Evolutionary conservation across 768 basidiomycete genomes (phyloP).

Genomic region (Auriscalpium microsporum): DNA sequence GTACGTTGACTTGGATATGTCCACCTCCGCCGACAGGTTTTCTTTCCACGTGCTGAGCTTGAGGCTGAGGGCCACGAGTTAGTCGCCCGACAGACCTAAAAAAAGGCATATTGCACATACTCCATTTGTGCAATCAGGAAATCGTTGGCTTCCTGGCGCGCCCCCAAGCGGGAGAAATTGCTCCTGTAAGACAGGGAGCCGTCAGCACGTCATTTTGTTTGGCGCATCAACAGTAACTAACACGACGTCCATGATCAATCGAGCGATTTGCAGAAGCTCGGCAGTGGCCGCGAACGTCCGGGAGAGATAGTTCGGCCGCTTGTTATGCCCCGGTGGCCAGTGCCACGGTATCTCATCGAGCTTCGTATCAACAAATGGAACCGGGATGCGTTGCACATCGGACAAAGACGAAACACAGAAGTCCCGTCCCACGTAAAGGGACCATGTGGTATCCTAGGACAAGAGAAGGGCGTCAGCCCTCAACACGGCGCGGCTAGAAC

Average conservation of each 20-base stretch:
- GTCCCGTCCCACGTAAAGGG: slow-evolving; percentile 56
- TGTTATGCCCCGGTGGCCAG: slow-evolving; percentile 29
- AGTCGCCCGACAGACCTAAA: background rate
- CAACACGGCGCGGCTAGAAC: background rate
- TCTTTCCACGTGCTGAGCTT: slow-evolving; percentile 15
- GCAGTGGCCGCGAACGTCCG: slow-evolving; percentile 13
- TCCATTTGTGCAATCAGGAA: slow-evolving; percentile 13
- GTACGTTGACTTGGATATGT: slow-evolving; percentile 8
- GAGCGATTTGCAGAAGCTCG: slow-evolving; percentile 13
- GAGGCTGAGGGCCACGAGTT: slow-evolving; percentile 1
- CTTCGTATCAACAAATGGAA: slow-evolving; percentile 41
- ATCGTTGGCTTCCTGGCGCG: slow-evolving; percentile 6
- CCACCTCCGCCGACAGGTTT: slow-evolving; percentile 9
- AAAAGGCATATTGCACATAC: background rate
- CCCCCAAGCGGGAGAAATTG: slow-evolving; percentile 11
- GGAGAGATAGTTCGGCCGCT: slow-evolving; percentile 6
- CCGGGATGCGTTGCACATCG: slow-evolving; percentile 29
- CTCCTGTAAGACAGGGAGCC: slow-evolving; percentile 1
- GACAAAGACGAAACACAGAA: slow-evolving; percentile 37
- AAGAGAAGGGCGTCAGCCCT: background rate
- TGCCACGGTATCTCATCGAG: slow-evolving; percentile 41
- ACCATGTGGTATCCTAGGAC: slow-evolving; percentile 52
- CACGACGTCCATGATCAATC: slow-evolving; percentile 12
- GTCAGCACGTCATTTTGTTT: too few relatives aligned
- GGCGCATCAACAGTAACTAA: background rate